Evolutionary conservation across 73 alveolate genomes (phyloP), one percentile per base, ranked within the genome.

Genomic region (Breviolum minutum): DNA sequence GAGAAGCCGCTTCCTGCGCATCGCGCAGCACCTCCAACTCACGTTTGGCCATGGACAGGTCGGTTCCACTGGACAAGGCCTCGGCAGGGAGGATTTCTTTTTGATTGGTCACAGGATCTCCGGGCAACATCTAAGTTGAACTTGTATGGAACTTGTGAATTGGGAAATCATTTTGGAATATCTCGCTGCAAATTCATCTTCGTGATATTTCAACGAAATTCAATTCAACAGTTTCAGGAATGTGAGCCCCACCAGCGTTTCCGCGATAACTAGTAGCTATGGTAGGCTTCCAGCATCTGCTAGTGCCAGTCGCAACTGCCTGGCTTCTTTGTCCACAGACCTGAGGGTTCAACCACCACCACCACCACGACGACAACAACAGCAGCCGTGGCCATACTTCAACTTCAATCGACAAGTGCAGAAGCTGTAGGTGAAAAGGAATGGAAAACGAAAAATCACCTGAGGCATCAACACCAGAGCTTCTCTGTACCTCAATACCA

Each of bases 31-130:
- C 98, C 66, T 92, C 88, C 63, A 92, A 66, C 70, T 92, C 98
- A 13, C 81, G 77, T 69, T 92, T 92, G 91, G 98, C 98, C 98
- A 92, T 92, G 82, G 81, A 73, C 48, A 92, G 48, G 71, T 92
- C 98, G 9, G 98, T 92, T 27, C 98, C 98, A 71, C 98, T 92
- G 77, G 98, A 92, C 79, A 92, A 32, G 48, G 98, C 98, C 98
- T 92, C 61, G 63, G 96, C 81, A 40, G 54, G 54, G 54, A 40
- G 54, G 54, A 40, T 40, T 40, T 40, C 54, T 3, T 40, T 40
- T 40, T 2, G 54, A 40, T 3, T 40, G 54, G 54, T 40, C 54
- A 40, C 54, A 40, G 54, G 54, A 40, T 40, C 54, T 40, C 54
- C 54, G 3, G 5, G 54, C 3, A 40, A 40, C 54, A 40, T 40